Evolutionary conservation across 2,329 filamentous ascomycete genomes (phyloP).

Genomic region (Didymella glomerata): DNA sequence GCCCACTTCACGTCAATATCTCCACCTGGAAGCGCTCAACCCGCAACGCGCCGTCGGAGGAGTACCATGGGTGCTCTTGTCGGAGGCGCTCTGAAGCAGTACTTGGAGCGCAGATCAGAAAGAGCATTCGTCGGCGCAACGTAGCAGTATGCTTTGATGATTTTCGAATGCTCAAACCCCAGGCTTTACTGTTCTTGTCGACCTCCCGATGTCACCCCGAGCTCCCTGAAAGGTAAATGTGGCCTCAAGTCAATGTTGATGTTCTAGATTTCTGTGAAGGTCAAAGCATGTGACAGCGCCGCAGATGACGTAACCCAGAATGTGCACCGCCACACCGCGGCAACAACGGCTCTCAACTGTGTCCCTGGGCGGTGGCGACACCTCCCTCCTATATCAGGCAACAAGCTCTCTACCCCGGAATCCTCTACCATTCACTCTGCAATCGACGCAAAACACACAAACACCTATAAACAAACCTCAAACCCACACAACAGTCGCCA

Average conservation of each 20-base stretch:
- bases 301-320: conserved; percentile 19
- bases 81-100: conserved; percentile 9
- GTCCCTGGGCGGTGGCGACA: conserved; percentile 22
- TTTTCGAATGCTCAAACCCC: not conserved
- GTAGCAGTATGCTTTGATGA: not conserved
- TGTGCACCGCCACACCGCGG: conserved; percentile 17
- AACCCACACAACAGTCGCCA: conserved; percentile 11
- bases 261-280: conserved; percentile 2
- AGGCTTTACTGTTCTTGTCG: not conserved
- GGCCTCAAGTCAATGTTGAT: not conserved
- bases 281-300: conserved; percentile 6
- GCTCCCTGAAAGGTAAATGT: not conserved
- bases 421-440: not conserved
- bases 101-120: not conserved
- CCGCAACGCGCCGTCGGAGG: not conserved
- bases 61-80: conserved; percentile 6
- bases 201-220: not conserved
- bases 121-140: not conserved
- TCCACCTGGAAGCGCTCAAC: conserved; percentile 1
- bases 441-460: not conserved
- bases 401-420: conserved; percentile 3
- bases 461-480: not conserved
- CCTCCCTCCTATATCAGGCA: conserved; percentile 23
- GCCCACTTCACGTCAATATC: not conserved
- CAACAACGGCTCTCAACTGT: conserved; percentile 9